Evolutionary conservation across 2,329 filamentous ascomycete genomes (phyloP).

Genomic region (Phialocephala subalpina): DNA sequence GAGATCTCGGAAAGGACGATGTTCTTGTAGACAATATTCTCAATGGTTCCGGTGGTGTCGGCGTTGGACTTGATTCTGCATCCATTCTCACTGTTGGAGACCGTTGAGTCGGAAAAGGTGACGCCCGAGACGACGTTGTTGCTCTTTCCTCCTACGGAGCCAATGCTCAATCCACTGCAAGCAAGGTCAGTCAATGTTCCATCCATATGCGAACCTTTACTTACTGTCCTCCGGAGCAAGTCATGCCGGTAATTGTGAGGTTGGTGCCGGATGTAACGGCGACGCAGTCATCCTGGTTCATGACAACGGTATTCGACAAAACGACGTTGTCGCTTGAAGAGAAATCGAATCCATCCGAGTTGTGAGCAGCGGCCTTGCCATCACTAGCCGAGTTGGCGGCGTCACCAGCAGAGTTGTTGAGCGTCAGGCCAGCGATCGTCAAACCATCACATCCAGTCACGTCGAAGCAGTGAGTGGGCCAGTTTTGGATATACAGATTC

Average conservation of each 20-base stretch:
- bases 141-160: slow-evolving; percentile 40
- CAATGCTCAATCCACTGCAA: slow-evolving; percentile 36
- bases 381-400: slow-evolving; percentile 39
- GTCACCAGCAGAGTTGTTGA: slow-evolving; percentile 64
- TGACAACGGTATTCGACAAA: slow-evolving; percentile 57
- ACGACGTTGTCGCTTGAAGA: slow-evolving; percentile 53
- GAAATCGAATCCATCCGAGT: slow-evolving; percentile 62
- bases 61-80: slow-evolving; percentile 48
- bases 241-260: slow-evolving; percentile 31
- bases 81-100: slow-evolving; percentile 42
- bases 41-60: slow-evolving; percentile 42
- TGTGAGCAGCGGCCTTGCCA: slow-evolving; percentile 44
- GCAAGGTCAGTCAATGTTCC: neutral
- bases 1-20: slow-evolving; percentile 53
- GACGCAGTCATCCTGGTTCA: slow-evolving; percentile 66
- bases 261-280: slow-evolving; percentile 60
- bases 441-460: slow-evolving; percentile 52
- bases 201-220: neutral
- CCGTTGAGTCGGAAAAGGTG: slow-evolving; percentile 25
- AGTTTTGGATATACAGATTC: slow-evolving; percentile 58
- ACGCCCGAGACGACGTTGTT: too few relatives aligned
- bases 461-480: slow-evolving; percentile 59
- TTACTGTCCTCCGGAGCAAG: slow-evolving; percentile 35
- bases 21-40: slow-evolving; percentile 52
- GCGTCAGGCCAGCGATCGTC: slow-evolving; percentile 56